Base-by-base conservation (phyloP, 768 basidiomycete species). In the Pleurotus tuber-regium region DNA sequence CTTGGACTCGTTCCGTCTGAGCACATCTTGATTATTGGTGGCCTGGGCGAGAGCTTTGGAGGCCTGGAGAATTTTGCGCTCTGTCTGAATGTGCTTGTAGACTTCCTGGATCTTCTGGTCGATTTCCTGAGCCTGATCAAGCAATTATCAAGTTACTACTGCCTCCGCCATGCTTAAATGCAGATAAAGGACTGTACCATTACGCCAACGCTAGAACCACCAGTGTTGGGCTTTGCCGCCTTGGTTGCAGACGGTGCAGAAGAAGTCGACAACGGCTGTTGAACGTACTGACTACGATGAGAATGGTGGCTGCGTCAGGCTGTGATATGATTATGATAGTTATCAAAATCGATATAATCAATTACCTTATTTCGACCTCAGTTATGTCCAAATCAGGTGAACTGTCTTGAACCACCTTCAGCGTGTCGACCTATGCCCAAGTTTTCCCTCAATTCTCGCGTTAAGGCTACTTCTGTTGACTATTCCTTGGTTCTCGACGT, bases 101-200 rank as follows among this genome's bases (percentile, higher is more conserved):
- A 94, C 84, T 69, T 92, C 90, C 67, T 86, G 84, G 66, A 95
- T 92, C 82, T 94, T 95, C 81, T 86, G 85, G 82, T 93, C 91
- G 71, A 92, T 76, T 71, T 90, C 87, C 60, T 75, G 67, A 66
- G 69, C 70, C 77, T 78, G 61, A 56, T 66, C 66, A 53, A 52
- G 21, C 42, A n/a, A n/a, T n/a, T n/a, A n/a, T n/a, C n/a, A n/a
- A n/a, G n/a, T n/a, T n/a, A n/a, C n/a, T n/a, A n/a, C n/a, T n/a
- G n/a, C n/a, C n/a, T n/a, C n/a, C n/a, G n/a, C n/a, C n/a, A n/a
- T n/a, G n/a, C n/a, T n/a, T n/a, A n/a, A n/a, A n/a, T n/a, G n/a
- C n/a, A n/a, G n/a, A n/a, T n/a, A n/a, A n/a, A n/a, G n/a, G n/a
- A n/a, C n/a, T n/a, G n/a, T 40, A 63, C 56, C 61, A 60, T 61